Conservation (phyloP, 1,284 basidiomycete genomes). For the Ceratobasidium papillatum region DNA sequence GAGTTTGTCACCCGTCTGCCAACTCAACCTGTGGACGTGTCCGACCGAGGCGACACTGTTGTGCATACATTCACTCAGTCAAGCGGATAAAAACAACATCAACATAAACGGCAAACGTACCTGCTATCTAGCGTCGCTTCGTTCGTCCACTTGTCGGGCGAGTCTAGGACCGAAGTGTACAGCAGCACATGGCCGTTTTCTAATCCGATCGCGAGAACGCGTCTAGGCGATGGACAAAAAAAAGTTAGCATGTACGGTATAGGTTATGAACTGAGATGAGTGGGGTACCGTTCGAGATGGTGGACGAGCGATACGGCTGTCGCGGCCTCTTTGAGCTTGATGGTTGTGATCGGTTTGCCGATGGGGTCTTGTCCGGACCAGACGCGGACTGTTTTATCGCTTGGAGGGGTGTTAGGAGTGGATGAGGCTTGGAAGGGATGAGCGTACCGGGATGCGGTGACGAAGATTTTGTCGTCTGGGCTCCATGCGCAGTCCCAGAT, state of each 20-base stretch:
- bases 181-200: slow-evolving; percentile 74
- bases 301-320: slow-evolving; percentile 68
- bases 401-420: not conserved
- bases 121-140: slow-evolving; percentile 58
- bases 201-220: slow-evolving; percentile 68
- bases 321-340: slow-evolving; percentile 70
- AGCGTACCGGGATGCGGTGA: slow-evolving; percentile 79
- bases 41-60: slow-evolving; percentile 69
- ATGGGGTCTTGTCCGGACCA: slow-evolving; percentile 7
- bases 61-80: slow-evolving; percentile 40
- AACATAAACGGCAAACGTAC: slow-evolving; percentile 57
- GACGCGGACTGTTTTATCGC: slow-evolving; percentile 83
- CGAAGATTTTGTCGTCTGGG: slow-evolving; percentile 75
- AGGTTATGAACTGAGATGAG: not conserved
- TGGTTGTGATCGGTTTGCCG: slow-evolving; percentile 61
- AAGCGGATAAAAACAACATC: not conserved
- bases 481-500: slow-evolving; percentile 96
- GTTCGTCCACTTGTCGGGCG: slow-evolving; percentile 60
- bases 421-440: not conserved
- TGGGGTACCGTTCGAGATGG: slow-evolving; percentile 55
- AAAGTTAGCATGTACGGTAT: too few relatives aligned
- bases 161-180: slow-evolving; percentile 55
- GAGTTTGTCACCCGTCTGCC: slow-evolving; percentile 59
- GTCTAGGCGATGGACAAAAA: slow-evolving; percentile 57
- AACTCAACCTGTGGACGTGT: slow-evolving; percentile 73